These are phyloP conservation scores for Thermothelomyces thermophilus DNA, from an alignment of 2,329 filamentous ascomycete genomes.

Conservation along the genomic window DNA sequence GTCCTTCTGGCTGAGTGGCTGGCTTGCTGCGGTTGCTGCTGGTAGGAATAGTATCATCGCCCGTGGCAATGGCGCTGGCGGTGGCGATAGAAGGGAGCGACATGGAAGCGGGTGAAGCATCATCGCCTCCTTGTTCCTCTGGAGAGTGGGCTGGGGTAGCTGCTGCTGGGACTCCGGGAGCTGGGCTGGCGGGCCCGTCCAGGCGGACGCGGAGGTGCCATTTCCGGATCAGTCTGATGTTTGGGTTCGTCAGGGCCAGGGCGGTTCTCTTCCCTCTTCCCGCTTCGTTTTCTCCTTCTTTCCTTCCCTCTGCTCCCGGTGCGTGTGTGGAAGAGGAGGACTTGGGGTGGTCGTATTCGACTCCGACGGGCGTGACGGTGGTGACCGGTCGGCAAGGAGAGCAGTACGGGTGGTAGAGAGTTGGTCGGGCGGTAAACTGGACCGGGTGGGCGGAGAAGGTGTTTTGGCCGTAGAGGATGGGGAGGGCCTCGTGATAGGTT, in stretches of 20 bases:
- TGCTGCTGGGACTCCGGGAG: background rate
- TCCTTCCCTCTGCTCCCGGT: background rate
- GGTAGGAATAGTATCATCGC: too few species aligned
- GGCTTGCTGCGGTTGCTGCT: background rate
- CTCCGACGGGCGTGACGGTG: slow-evolving; percentile 14
- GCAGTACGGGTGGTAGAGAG: slow-evolving; percentile 14
- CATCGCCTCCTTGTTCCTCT: background rate
- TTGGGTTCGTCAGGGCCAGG: background rate
- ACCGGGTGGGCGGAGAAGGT: slow-evolving; percentile 38
- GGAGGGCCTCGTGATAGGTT: slow-evolving; percentile 35
- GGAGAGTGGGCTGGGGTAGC: too few species aligned
- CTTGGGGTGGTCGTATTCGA: background rate
- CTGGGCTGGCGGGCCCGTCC: slow-evolving; percentile 24
- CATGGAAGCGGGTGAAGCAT: background rate
- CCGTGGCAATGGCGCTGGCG: too few species aligned
- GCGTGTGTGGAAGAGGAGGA: background rate
- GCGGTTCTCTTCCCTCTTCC: slow-evolving; percentile 12
- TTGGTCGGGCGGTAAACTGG: slow-evolving; percentile 36
- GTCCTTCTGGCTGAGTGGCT: background rate
- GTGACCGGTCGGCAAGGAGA: slow-evolving; percentile 28
- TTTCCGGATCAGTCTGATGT: background rate
- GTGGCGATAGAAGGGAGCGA: background rate
- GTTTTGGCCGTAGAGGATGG: slow-evolving; percentile 39
- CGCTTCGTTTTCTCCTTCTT: background rate
- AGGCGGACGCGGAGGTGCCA: slow-evolving; percentile 34